phyloP scores from a whole-genome alignment of 768 basidiomycete species.

The Cyclocybe cylindracea region DNA sequence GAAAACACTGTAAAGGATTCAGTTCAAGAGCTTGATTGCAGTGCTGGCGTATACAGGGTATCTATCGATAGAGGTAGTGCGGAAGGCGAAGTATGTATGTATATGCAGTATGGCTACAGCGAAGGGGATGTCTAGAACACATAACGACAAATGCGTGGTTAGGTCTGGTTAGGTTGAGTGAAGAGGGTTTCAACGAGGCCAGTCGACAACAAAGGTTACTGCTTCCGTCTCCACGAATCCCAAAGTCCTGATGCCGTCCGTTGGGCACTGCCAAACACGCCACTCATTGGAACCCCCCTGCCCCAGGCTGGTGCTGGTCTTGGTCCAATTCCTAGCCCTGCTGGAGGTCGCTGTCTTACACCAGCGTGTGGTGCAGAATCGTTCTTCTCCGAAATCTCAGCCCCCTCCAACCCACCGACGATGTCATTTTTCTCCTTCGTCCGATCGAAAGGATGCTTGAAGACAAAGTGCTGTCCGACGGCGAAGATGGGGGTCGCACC shows the following conservation, averaged over 20 bases:
- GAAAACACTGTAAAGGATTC: too few species aligned
- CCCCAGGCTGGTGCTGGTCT: not conserved
- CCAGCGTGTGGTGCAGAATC: not conserved
- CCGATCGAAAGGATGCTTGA: conserved; percentile 50
- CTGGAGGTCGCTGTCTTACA: not conserved
- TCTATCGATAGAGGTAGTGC: too few species aligned
- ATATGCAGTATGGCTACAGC: too few species aligned
- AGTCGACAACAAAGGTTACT: too few species aligned
- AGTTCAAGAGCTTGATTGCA: too few species aligned
- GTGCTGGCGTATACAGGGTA: too few species aligned
- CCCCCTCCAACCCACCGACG: not conserved
- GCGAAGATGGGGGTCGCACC: conserved; percentile 54
- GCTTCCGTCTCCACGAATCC: not conserved
- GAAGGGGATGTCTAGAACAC: too few species aligned
- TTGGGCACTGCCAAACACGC: not conserved
- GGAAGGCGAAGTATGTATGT: too few species aligned
- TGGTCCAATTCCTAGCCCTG: not conserved
- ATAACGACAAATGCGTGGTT: too few species aligned
- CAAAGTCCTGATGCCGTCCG: not conserved
- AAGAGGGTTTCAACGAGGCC: too few species aligned
- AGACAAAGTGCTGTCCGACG: conserved; percentile 52
- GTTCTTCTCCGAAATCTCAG: not conserved
- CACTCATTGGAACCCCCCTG: not conserved
- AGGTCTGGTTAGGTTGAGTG: too few species aligned
- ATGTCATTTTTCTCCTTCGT: not conserved